Percentiles rank a stretch among this genome's conserved stretches.
These are phyloP conservation scores for Boechera retrofracta DNA, from an alignment of 345 rosid genomes.

Conservation along the genomic window DNA sequence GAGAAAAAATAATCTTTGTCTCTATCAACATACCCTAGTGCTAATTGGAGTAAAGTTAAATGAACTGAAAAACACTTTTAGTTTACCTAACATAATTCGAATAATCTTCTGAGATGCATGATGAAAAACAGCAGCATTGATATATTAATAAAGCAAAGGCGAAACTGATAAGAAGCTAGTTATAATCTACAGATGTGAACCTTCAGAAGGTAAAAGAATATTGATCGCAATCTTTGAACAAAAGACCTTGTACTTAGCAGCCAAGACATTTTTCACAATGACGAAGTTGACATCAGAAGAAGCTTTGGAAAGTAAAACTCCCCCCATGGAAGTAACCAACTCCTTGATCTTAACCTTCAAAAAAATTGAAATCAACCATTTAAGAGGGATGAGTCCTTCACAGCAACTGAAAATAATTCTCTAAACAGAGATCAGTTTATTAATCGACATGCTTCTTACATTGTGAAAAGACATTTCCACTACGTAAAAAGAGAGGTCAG, in stretches of 20 bases:
- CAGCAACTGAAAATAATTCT: neutral
- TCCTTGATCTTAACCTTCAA: slow-evolving; percentile 76
- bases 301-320: slow-evolving; percentile 61
- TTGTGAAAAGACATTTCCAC: slow-evolving; percentile 1
- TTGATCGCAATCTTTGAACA: slow-evolving; percentile 33
- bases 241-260: slow-evolving; percentile 91
- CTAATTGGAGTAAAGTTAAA: neutral
- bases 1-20: slow-evolving; percentile 9
- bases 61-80: slow-evolving; percentile 1
- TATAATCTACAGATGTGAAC: slow-evolving; percentile 40
- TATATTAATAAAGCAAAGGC: slow-evolving; percentile 17
- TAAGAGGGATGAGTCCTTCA: slow-evolving; percentile 16
- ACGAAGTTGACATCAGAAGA: slow-evolving; percentile 83
- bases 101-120: slow-evolving; percentile 20
- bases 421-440: neutral
- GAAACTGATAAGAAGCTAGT: slow-evolving; percentile 18
- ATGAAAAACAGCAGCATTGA: slow-evolving; percentile 5
- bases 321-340: slow-evolving; percentile 85
- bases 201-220: slow-evolving; percentile 31
- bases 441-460: slow-evolving; percentile 21
- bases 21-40: slow-evolving; percentile 20
- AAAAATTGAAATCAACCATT: slow-evolving; percentile 43
- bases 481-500: neutral
- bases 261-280: slow-evolving; percentile 86
- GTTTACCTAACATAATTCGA: slow-evolving; percentile 4